Base-by-base conservation (phyloP, 177 flowering plant genomes). In the Tripterygium wilfordii region DNA sequence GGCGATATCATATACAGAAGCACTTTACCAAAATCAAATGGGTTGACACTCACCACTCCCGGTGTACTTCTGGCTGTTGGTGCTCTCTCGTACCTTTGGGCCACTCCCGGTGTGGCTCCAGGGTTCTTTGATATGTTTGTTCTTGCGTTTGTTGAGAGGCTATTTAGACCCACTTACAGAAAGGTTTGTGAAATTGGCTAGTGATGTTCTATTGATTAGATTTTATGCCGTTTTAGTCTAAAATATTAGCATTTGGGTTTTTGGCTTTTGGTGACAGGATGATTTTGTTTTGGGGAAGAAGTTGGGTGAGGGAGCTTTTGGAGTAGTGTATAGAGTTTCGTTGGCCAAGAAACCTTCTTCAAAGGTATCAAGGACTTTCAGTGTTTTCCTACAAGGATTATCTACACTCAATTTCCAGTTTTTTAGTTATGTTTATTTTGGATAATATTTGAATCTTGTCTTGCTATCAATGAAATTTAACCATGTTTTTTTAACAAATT, bases 21-120 rank as follows among this genome's bases (percentile, higher is more conserved):
- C 67, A 92, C 96, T 29, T 75, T 88, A 3, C 96, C 99, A 0
- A 73, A 72, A 42, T 75, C 95, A 18, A 72, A 47, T 51, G 96
- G 68, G 29, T 57, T 84, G 15, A 79, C 84, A 1, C n/a, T 81
- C 21, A 88, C 96, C 8, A 62, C 69, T 8, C 96, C 99, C 40
- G 99, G 96, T 4, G 91, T 61, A 2, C 46, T 76, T 54, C 61
- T 92, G 56, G 96, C 96, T 35, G 57, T 88, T 45, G 76, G 85
- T 13, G 66, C 85, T 27, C 17, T 86, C n/a, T 92, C 98, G 37
- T 92, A 92, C 56, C 83, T 88, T 27, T 92, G 96, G 98, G 96
- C 98, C n/a, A n/a, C n/a, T n/a, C n/a, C n/a, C 62, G 98, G 98
- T 42, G 98, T 92, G 35, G 98, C 98, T 41, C 98, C 98, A 49